phyloP scores from a whole-genome alignment of 208 protist species.

The Entamoeba moshkovskii region DNA sequence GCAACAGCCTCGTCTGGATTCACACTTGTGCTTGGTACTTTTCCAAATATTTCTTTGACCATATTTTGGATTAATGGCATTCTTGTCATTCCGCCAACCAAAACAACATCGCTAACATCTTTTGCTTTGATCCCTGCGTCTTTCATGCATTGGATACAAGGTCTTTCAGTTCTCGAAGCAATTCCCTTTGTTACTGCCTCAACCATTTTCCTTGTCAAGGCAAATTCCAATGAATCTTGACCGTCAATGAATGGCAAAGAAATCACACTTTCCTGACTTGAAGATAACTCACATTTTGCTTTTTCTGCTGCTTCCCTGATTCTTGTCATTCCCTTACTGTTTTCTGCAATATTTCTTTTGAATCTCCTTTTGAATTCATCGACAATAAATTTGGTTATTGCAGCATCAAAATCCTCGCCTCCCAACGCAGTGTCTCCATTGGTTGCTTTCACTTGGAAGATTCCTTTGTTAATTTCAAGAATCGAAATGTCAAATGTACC shows the following conservation, averaged over 20 bases:
- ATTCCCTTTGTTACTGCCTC: constrained; percentile 62
- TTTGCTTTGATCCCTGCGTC: constrained; percentile 58
- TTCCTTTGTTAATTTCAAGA: constrained; percentile 70
- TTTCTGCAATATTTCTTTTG: constrained; percentile 69
- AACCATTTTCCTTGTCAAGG: constrained; percentile 67
- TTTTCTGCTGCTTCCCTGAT: constrained; percentile 83
- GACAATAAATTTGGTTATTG: constrained; percentile 62
- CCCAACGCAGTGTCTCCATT: constrained; percentile 94
- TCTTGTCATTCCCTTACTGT: constrained; percentile 75
- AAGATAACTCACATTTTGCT: constrained; percentile 85
- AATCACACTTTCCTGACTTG: constrained; percentile 61
- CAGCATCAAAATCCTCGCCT: constrained; percentile 91
- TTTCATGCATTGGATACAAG: constrained; percentile 35
- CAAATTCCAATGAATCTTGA: constrained; percentile 61
- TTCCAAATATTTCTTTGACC: constrained; percentile 68
- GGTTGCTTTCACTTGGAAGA: constrained; percentile 85
- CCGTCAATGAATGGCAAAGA: constrained; percentile 82
- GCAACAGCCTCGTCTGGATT: constrained; percentile 99
- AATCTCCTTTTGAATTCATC: constrained; percentile 54
- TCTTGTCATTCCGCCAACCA: constrained; percentile 79
- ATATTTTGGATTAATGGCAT: constrained; percentile 67
- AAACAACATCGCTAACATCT: constrained; percentile 76
- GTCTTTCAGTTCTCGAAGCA: constrained; percentile 41
- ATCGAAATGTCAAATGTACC: constrained; percentile 96
- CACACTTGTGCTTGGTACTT: constrained; percentile 78